Conservation (phyloP, 306 rosid genomes). For the Trifolium pratense region DNA sequence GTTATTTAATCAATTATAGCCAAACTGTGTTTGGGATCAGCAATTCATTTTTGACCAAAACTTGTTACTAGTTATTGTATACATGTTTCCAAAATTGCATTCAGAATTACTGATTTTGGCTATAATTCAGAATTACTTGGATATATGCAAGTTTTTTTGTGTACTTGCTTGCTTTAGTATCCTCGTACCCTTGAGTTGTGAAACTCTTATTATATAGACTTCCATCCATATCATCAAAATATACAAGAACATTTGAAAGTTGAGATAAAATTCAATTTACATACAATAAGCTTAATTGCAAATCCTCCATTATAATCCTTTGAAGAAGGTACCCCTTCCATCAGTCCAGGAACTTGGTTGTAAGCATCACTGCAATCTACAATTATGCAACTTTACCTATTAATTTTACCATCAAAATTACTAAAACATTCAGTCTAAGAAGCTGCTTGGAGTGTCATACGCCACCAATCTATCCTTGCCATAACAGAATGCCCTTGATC, state of each 20-base stretch:
- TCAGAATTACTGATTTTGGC: conserved; percentile 2
- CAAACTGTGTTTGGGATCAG: conserved; percentile 32
- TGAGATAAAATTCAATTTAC: conserved; percentile 35
- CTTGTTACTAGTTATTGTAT: neutral
- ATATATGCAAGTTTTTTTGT: no score
- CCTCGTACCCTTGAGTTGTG: no score
- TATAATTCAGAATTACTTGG: no score
- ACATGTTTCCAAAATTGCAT: conserved; percentile 5
- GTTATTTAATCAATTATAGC: neutral
- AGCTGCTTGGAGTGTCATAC: no score
- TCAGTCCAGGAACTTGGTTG: conserved; percentile 96
- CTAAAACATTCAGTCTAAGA: neutral
- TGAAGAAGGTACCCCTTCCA: conserved; percentile 91
- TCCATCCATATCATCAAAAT: conserved; percentile 34
- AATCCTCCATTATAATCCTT: conserved; percentile 90
- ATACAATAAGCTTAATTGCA: conserved; percentile 90
- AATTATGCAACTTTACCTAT: conserved; percentile 31
- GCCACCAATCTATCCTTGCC: no score
- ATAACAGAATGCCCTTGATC: no score
- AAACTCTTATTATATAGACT: neutral
- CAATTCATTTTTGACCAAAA: conserved; percentile 34
- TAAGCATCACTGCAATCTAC: conserved; percentile 85
- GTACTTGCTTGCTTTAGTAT: no score
- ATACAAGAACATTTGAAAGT: conserved; percentile 24
- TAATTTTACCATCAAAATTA: conserved; percentile 25